Conservation (phyloP, 2,329 filamentous ascomycete genomes). For the Pyricularia sp. region DNA sequence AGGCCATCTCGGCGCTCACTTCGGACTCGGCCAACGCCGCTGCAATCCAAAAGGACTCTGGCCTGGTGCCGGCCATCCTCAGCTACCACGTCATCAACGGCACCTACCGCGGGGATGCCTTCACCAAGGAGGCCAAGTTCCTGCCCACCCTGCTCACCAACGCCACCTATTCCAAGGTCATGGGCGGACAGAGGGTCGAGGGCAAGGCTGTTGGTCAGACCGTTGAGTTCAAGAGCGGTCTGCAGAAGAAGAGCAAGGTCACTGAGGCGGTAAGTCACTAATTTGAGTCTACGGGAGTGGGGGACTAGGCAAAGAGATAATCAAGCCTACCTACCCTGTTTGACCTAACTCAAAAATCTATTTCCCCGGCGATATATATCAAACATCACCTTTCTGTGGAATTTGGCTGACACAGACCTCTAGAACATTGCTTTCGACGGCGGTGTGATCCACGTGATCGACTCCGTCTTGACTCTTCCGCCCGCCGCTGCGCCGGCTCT, state of each 20-base stretch:
- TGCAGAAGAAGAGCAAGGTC: background rate
- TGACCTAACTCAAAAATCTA: too few species aligned
- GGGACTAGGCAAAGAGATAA: too few species aligned
- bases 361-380: too few species aligned
- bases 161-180: slow-evolving; percentile 44
- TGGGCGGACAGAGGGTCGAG: slow-evolving; percentile 48
- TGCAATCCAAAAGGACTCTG: slow-evolving; percentile 13
- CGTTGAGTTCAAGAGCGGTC: slow-evolving; percentile 36
- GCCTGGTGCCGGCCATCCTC: slow-evolving; percentile 31
- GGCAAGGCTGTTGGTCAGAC: slow-evolving; percentile 29
- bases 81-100: slow-evolving; percentile 51
- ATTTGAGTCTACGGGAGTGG: background rate
- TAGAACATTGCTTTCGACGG: slow-evolving; percentile 25
- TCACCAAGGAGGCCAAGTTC: slow-evolving; percentile 21
- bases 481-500: slow-evolving; percentile 16
- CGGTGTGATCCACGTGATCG: slow-evolving; percentile 42
- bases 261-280: background rate
- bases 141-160: slow-evolving; percentile 36
- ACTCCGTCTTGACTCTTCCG: slow-evolving; percentile 41
- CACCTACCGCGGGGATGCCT: slow-evolving; percentile 24
- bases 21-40: slow-evolving; percentile 9
- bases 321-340: too few species aligned
- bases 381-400: background rate
- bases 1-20: slow-evolving; percentile 5
- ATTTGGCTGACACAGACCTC: background rate